Evolutionary conservation across 1,284 basidiomycete genomes (phyloP).

Genomic region (Paramarasmius palmivorus): DNA sequence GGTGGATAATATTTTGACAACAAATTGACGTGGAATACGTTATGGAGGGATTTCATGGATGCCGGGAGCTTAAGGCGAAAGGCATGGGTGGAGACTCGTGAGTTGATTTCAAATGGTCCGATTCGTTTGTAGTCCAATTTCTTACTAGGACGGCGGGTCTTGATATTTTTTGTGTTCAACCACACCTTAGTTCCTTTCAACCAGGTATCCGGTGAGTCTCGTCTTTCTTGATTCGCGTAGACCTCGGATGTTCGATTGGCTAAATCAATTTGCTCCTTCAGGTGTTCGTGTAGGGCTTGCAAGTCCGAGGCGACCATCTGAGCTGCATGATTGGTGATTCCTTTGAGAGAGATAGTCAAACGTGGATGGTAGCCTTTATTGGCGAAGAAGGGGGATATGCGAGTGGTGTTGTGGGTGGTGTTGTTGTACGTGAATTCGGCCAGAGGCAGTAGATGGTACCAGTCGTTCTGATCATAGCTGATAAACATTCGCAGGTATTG

Average conservation of each 20-base stretch:
- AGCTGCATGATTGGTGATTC: background rate
- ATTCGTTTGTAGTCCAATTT: background rate
- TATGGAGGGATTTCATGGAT: background rate
- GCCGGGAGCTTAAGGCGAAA: background rate
- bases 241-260: background rate
- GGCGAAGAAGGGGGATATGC: slow-evolving; percentile 4
- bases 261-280: background rate
- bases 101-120: background rate
- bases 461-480: background rate
- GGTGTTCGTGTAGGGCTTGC: background rate
- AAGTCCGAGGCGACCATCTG: background rate
- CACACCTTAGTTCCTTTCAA: background rate
- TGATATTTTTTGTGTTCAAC: background rate
- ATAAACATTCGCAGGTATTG: background rate
- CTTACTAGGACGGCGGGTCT: too few relatives aligned
- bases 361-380: slow-evolving; percentile 8
- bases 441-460: background rate
- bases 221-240: background rate
- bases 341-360: too few relatives aligned
- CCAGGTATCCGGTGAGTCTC: background rate
- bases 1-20: too few relatives aligned
- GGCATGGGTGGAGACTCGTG: background rate
- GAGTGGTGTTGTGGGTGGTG: background rate
- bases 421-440: too few relatives aligned
- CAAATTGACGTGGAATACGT: background rate